These are phyloP conservation scores for Lepidopterella palustris DNA, from an alignment of 495 filamentous ascomycete species.

Conservation along the genomic window DNA sequence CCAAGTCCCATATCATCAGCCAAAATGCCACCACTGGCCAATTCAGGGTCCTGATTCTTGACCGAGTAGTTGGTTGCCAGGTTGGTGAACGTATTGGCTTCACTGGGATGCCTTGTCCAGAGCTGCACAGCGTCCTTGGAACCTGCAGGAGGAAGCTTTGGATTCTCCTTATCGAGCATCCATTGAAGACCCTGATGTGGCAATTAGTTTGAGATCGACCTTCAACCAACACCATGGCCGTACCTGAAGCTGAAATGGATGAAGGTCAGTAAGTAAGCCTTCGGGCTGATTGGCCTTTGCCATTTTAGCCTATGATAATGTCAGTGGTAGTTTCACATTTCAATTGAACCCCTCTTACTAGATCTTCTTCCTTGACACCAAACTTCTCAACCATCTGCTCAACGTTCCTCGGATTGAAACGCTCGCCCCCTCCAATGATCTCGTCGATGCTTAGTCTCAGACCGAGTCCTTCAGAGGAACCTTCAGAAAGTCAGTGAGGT, in stretches of 20 bases:
- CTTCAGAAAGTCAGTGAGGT: neutral
- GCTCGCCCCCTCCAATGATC: conserved; percentile 59
- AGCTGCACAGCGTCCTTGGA: conserved; percentile 67
- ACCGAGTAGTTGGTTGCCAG: conserved; percentile 70
- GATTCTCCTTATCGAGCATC: conserved; percentile 72
- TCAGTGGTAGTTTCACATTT: neutral
- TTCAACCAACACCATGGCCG: neutral
- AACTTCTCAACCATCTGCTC: conserved; percentile 63
- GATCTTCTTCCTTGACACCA: conserved; percentile 58
- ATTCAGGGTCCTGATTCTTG: conserved; percentile 42
- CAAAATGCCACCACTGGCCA: conserved; percentile 77
- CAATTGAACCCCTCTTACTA: conserved; percentile 32
- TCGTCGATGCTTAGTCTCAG: conserved; percentile 49
- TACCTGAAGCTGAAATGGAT: conserved; percentile 72
- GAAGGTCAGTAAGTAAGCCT: conserved; percentile 55
- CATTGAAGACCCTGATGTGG: conserved; percentile 64
- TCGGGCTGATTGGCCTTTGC: conserved; percentile 64
- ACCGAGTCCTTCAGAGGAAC: conserved; percentile 14
- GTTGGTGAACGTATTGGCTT: conserved; percentile 55
- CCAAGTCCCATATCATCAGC: conserved; percentile 95
- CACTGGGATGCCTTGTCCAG: conserved; percentile 56
- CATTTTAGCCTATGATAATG: conserved; percentile 47
- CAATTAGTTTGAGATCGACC: neutral
- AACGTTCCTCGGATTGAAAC: conserved; percentile 62
- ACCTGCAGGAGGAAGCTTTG: conserved; percentile 53